Percentiles rank a stretch among this genome's conserved stretches.
phyloP scores from a whole-genome alignment of 169 alveolate genomes.

The Plasmodium relictum region DNA sequence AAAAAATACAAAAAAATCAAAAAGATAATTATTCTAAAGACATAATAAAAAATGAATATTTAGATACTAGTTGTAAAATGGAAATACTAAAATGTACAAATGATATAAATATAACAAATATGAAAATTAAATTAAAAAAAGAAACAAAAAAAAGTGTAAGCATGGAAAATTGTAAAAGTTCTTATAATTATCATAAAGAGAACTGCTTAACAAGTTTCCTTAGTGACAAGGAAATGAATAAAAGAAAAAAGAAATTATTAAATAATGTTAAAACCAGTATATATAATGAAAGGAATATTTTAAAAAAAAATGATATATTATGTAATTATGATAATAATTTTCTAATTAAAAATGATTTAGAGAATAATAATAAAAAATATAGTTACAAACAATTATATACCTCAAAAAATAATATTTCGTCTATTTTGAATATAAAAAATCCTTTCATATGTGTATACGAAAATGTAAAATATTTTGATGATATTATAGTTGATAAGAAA shows the following conservation, averaged over 20 bases:
- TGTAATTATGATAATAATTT: background rate
- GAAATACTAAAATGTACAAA: too few relatives aligned
- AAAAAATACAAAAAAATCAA: background rate
- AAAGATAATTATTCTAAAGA: background rate
- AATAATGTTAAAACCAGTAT: slow-evolving; percentile 23
- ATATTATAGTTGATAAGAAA: slow-evolving; percentile 17
- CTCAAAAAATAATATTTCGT: background rate
- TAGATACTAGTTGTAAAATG: too few relatives aligned
- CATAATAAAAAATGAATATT: too few relatives aligned
- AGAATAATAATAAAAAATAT: slow-evolving; percentile 1
- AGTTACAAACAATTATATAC: background rate
- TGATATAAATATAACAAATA: too few relatives aligned
- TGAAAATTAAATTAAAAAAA: too few relatives aligned
- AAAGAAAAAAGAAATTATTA: too few relatives aligned
- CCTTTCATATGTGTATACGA: slow-evolving; percentile 29
- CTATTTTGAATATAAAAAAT: slow-evolving; percentile 35
- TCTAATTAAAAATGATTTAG: background rate
- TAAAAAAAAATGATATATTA: background rate
- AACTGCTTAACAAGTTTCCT: too few relatives aligned
- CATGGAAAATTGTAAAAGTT: too few relatives aligned
- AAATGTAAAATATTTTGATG: slow-evolving; percentile 30
- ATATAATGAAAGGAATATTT: slow-evolving; percentile 39
- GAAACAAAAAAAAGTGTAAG: too few relatives aligned
- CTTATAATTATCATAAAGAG: too few relatives aligned
- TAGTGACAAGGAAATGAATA: too few relatives aligned